phyloP scores from a whole-genome alignment of 2,329 filamentous ascomycete genomes.

The Aureobasidium subglaciale region DNA sequence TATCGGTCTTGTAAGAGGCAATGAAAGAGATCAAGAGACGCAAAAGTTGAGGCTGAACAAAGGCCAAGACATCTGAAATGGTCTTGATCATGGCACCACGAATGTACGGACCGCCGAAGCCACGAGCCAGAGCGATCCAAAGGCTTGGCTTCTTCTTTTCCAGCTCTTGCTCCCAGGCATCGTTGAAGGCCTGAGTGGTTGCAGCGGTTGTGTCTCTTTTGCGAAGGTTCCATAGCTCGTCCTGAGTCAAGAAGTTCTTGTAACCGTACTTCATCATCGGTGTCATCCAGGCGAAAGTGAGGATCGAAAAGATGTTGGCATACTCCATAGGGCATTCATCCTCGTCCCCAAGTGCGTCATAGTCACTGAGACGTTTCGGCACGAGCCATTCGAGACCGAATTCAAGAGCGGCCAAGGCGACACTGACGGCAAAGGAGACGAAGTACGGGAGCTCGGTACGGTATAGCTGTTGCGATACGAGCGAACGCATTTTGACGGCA shows the following conservation, averaged over 20 bases:
- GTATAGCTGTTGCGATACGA: slow-evolving; percentile 71
- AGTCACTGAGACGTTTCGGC: slow-evolving; percentile 66
- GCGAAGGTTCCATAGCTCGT: slow-evolving; percentile 89
- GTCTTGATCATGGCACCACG: slow-evolving; percentile 79
- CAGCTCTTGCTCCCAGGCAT: slow-evolving; percentile 71
- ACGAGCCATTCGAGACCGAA: slow-evolving; percentile 80
- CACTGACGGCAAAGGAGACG: slow-evolving; percentile 62
- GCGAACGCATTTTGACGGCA: slow-evolving; percentile 75
- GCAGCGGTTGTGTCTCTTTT: slow-evolving; percentile 69
- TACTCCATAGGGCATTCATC: slow-evolving; percentile 78
- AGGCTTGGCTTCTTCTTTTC: slow-evolving; percentile 67
- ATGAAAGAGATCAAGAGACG: slow-evolving; percentile 79
- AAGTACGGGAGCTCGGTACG: slow-evolving; percentile 65
- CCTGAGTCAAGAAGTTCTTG: slow-evolving; percentile 82
- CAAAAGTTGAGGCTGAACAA: slow-evolving; percentile 84
- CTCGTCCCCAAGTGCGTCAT: slow-evolving; percentile 60
- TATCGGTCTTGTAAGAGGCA: slow-evolving; percentile 59
- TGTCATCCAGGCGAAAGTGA: slow-evolving; percentile 98
- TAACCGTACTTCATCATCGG: slow-evolving; percentile 95
- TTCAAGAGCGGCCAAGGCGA: slow-evolving; percentile 62
- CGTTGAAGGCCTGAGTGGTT: slow-evolving; percentile 63
- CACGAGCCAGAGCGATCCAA: slow-evolving; percentile 77
- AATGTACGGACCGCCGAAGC: slow-evolving; percentile 79
- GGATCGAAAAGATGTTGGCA: slow-evolving; percentile 83
- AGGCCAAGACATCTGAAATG: slow-evolving; percentile 78